Base-by-base conservation (phyloP, 257 asterid genomes). In the Nicotiana obtusifolia region DNA sequence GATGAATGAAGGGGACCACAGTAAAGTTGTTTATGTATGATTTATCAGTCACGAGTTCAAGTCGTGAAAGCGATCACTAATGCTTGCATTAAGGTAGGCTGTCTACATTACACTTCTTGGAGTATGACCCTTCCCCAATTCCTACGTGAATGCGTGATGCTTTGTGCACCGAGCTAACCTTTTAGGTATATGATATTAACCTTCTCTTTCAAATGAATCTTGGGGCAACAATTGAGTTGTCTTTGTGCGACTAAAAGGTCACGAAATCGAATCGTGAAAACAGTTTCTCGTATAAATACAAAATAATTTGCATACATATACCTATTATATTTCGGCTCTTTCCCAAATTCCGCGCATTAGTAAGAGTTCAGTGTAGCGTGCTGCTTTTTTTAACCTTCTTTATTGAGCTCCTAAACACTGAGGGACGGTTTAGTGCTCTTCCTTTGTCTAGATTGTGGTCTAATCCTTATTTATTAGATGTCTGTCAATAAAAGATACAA, bases 101-200 rank as follows among this genome's bases (percentile, higher is more conserved):
- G 4, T 41, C 1, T 41, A 41, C 0, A 41, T 41, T 41, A 41
- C 1, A 41, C 1, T 0, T 13, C 1, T 41, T 9, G 11, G 11
- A 3, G 11, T 41, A 0, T 0, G 0, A 0, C 0, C 49, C 0
- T 41, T 41, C 49, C 11, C 1, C 11, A 11, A 0, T 8, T 8
- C 49, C 13, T 41, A 41, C 2, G 8, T 41, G 3, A 41, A 41
- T 41, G 1, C 11, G 3, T 0, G 4, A 9, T 41, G 0, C 11
- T 41, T 41, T 41, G 10, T 41, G 4, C 49, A 9, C 1, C 3
- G 13, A 0, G 0, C 0, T 41, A 0, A 0, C 13, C 49, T 4
- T 8, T 33, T 17, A 31, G 52, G 33, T 66, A 17, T 17, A 65
- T 16, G 9, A 7, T 66, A 31, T 66, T 31, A 13, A 31, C 41